Evolutionary conservation across 352 stramenopile species (phyloP), one percentile per base, ranked within the genome.

Genomic region (Phytophthora cactorum): DNA sequence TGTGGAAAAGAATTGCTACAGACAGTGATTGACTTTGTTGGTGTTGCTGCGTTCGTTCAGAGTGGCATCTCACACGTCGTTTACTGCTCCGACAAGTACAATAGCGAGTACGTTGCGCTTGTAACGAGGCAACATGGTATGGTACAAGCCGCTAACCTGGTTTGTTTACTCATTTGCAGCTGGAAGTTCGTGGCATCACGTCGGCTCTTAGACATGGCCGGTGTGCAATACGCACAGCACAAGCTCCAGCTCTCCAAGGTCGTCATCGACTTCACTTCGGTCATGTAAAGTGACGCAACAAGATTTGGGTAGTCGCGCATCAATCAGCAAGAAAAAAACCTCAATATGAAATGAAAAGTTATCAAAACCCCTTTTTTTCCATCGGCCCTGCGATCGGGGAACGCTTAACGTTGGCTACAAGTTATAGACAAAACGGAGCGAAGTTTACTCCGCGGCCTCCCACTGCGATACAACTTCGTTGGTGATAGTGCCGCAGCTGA

Each of bases 31-130:
- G 27, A 56, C 17, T 29, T 9, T 45, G n/a, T 17, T 61, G 8
- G 10, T 52, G n/a, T 34, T 28, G 31, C 10, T 52, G 3, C 56
- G 1, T 54, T 52, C 12, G 47, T 61, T 51, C 32, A 99, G 85
- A 95, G 92, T 57, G 97, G 98, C 29, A 99, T 99, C 68, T 75
- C 73, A 29, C 86, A 97, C 59, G 96, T 99, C 27, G 90, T 99
- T 4, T 99, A 99, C 75, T 84, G 98, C 65, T 97, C 88, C 14
- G 96, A 99, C 84, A 97, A 98, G 66, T 98, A 99, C 77, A 91
- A 92, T 44, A 66, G 89, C 27, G 88, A 95, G 79, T 92, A 83
- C 51, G 84, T 57, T 50, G 22, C 28, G 22, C 22, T 22, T 22
- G 22, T 22, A 22, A 22, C 22, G 27, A 63, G 43, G 28, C 29